Evolutionary conservation across 495 filamentous ascomycete species (phyloP), one percentile per base, ranked within the genome.

Genomic region (Ascobolus immersus): DNA sequence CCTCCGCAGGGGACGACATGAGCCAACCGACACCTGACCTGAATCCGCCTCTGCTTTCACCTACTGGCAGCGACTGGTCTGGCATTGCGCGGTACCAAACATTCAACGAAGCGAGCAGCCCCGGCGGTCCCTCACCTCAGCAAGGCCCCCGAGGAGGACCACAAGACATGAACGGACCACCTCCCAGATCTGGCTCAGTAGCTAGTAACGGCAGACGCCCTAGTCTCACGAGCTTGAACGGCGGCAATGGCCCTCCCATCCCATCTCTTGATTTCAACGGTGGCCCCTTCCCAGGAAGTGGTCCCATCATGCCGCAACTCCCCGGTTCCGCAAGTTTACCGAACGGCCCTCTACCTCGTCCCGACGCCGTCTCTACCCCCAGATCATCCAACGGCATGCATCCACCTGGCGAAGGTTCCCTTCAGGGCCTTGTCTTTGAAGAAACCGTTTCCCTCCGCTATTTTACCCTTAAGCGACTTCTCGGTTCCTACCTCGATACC

Each of bases 31-130:
- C n/a, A n/a, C n/a, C n/a, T n/a, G n/a, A n/a, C n/a, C n/a, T n/a
- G n/a, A n/a, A n/a, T n/a, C n/a, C n/a, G n/a, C n/a, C n/a, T n/a
- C n/a, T n/a, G n/a, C n/a, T n/a, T n/a, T n/a, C n/a, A n/a, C n/a
- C n/a, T n/a, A n/a, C 45, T 48, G 68, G 73, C 43, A 89, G 71
- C 56, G 80, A 91, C 54, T 91, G 79, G 80, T 81, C 78, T 15
- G 73, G 70, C 32, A 64, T 75, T 39, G 67, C 70, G 31, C 65
- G 67, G 44, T 84, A 89, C 49, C 64, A 72, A 60, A 59, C 39
- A 30, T 61, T 69, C n/a, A n/a, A n/a, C 19, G 55, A 55, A 44
- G 48, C 51, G 30, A 61, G 59, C 41, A 64, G 55, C 44, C 65
- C 68, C 41, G 66, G 69, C 35, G 10, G 17, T 23, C 14, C 21